Evolutionary conservation across 352 stramenopile species (phyloP), one percentile per base, ranked within the genome.

Genomic region (Phytopythium chamaehyphon): DNA sequence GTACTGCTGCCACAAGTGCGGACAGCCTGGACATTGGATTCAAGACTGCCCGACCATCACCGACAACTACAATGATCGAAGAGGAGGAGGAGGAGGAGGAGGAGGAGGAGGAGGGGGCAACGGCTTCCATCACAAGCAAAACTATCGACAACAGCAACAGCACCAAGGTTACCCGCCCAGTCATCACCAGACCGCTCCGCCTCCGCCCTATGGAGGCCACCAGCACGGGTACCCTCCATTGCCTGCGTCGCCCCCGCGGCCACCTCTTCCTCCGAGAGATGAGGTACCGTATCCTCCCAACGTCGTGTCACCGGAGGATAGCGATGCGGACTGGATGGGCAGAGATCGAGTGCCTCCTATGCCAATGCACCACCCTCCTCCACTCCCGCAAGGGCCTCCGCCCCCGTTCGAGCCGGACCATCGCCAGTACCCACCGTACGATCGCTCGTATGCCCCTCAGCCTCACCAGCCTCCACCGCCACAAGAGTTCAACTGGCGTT

Each of bases 1-100:
- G 21, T 93, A 93, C 26, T 68, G 79, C 45, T 93, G 83, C 40
- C 80, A 87, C 54, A 90, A 90, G 33, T 93, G 83, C 58, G 73
- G 72, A 15, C 65, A 79, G 37, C 76, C 78, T 21, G 83, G 83
- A 4, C 83, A 93, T 43, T 93, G 83, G 83, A 91, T 91, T 36
- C 75, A 90, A 21, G 60, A 89, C 15, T 93, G 81, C 46, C 64
- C 76, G 8, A 66, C 61, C 26, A 44, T 14, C n/a, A 66, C 62
- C 35, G 58, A 62, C 12, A 63, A 54, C 12, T 18, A 28, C 43
- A 37, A 23, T 12, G 21, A 28, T 23, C 43, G 43, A 8, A 28
- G 43, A 58, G 18, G 52, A 59, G 35, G 40, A 52, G 12, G 22
- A 35, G 8, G 23, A 49, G 3, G 23, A 38, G 14, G 23, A 24